Base-by-base conservation (phyloP, 1,139 yeast genomes). In the Yamadazyma pseudoaaseri region DNA sequence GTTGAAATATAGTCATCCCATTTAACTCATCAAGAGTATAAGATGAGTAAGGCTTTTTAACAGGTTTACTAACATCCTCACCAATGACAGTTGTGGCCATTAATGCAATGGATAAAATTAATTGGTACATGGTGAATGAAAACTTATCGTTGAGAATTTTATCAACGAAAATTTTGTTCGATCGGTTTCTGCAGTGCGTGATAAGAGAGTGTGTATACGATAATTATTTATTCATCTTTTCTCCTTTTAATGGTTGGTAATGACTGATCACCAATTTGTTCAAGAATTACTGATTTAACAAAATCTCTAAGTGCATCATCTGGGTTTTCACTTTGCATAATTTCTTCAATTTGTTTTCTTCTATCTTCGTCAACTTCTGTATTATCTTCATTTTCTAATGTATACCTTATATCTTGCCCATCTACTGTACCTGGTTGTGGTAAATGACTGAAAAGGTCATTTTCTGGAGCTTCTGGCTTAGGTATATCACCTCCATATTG, bases 221-320 rank as follows among this genome's bases (percentile, higher is more conserved):
- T n/a, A n/a, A 7, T 18, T 18, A 18, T 18, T 7, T 16, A 15
- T 10, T 26, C n/a, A 5, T 29, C 32, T 29, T 29, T 23, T 39
- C 58, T 56, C 50, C 53, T 60, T 43, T 56, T 61, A 14, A 46
- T 31, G 2, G 55, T 32, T n/a, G n/a, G n/a, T n/a, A n/a, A n/a
- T n/a, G n/a, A n/a, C n/a, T n/a, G n/a, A n/a, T n/a, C n/a, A n/a
- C n/a, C 47, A 58, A 69, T 47, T 1, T 74, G 74, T 37, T 73
- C 73, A 29, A 79, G 76, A 11, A 87, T 81, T 14, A 85, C 80
- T 15, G 73, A 74, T 42, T 76, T 67, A 30, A 89, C 76, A 49
- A 83, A 77, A 30, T 77, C 78, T 49, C 85, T 75, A 35, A 90
- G 66, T 16, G 79, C 86, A 45, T 81, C 92, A 48, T 86, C 92